phyloP scores from a whole-genome alignment of 2,329 filamentous ascomycete species.

The Hypoxylon sp. region DNA sequence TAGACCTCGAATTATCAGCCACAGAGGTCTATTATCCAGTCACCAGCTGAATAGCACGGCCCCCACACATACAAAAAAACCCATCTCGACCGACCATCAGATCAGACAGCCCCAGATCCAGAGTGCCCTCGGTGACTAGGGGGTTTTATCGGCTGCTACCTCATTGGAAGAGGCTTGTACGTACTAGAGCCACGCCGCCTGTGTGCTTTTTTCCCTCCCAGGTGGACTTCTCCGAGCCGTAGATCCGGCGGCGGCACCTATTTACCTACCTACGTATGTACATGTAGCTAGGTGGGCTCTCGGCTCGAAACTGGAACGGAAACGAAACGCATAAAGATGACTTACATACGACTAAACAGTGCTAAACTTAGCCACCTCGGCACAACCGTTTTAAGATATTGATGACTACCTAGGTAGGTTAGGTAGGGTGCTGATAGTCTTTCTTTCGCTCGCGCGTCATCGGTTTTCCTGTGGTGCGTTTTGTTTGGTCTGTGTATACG shows the following conservation, averaged over 20 bases:
- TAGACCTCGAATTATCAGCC: constrained; percentile 3
- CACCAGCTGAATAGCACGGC: not conserved
- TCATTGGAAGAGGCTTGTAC: constrained; percentile 26
- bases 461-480: not conserved
- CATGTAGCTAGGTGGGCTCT: not conserved
- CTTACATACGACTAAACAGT: constrained; percentile 4
- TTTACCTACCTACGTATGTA: not conserved
- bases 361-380: constrained; percentile 14
- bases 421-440: too few relatives aligned
- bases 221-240: constrained; percentile 13
- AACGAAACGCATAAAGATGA: constrained; percentile 40
- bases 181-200: constrained; percentile 16
- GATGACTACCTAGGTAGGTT: not conserved
- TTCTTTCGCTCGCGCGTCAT: not conserved
- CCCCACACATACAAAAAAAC: constrained; percentile 2
- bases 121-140: constrained; percentile 8
- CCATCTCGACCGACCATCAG: constrained; percentile 25
- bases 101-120: constrained; percentile 20
- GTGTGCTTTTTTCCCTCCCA: not conserved
- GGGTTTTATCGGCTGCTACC: constrained; percentile 11
- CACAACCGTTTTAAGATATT: constrained; percentile 6
- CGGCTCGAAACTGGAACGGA: constrained; percentile 27
- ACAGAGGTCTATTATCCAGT: not conserved
- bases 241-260: constrained; percentile 12
- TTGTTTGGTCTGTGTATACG: too few relatives aligned